Evolutionary conservation across 352 stramenopile species (phyloP), one percentile per base, ranked within the genome.

Genomic region (Phytopythium chamaehyphon): DNA sequence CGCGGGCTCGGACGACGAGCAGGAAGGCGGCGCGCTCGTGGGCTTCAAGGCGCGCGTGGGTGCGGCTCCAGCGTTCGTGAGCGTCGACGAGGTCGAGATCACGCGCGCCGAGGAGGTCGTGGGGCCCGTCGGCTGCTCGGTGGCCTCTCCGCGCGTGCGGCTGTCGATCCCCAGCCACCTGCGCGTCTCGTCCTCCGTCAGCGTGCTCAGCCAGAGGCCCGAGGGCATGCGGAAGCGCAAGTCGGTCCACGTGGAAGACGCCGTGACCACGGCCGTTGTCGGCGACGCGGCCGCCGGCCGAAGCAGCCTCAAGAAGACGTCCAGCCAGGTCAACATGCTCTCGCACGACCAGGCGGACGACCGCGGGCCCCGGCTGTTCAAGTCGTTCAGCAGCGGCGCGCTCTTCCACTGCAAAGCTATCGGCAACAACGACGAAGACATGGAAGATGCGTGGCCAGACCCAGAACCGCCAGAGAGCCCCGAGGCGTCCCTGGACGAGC

Each of bases 161-260:
- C 40, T 87, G 38, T 86, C 73, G 16, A 83, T 85, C 49, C 75
- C 73, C 11, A 67, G 69, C 2, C 73, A 90, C 54, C 59, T 90
- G 35, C 67, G 73, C 3, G 57, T 69, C 24, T 39, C 64, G 48
- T 83, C 78, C 38, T 66, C 75, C 9, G 84, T 86, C 48, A 82
- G 62, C 56, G 67, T 83, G 46, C 59, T 87, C 18, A 85, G 54
- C 28, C 83, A 83, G 50, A 81, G 75, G 22, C 79, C 79, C 1
- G 79, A 90, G 54, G 80, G 83, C 6, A 56, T 90, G 40, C 69
- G 77, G 12, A 93, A 93, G 61, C 76, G 83, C 43, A 92, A 92
- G 61, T 90, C 76, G 26, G 59, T 75, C 19, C 70, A 87, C 51
- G 71, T 89, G 33, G 69, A 79, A n/a, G 64, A 64, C 40, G 47